These are phyloP conservation scores for Iberis amara DNA, from an alignment of 441 rosid species.

Conservation along the genomic window DNA sequence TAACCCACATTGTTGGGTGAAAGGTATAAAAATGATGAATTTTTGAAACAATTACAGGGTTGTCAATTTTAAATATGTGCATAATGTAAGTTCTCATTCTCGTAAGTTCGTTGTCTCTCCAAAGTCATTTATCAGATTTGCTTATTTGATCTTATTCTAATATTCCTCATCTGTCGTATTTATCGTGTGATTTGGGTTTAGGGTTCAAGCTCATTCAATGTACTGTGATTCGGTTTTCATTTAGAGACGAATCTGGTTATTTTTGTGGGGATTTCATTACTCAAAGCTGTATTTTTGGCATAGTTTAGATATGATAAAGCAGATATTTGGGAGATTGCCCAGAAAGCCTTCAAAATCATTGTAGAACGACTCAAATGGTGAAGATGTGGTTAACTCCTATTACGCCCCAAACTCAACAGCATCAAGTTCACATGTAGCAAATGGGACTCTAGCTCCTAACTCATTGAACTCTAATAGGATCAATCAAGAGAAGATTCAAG, in stretches of 20 bases:
- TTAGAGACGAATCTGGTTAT: constrained; percentile 21
- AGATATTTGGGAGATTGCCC: constrained; percentile 78
- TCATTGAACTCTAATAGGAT: constrained; percentile 28
- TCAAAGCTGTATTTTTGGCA: no score
- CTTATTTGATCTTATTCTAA: constrained; percentile 14
- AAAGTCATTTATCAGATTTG: constrained; percentile 6
- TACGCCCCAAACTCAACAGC: constrained; percentile 39
- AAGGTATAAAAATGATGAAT: no score
- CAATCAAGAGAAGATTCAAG: constrained; percentile 46
- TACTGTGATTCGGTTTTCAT: constrained; percentile 22
- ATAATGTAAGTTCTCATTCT: constrained; percentile 24
- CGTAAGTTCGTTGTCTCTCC: constrained; percentile 5
- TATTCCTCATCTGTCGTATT: not conserved
- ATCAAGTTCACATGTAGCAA: constrained; percentile 35
- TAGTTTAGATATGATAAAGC: constrained; percentile 67
- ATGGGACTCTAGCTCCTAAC: constrained; percentile 42
- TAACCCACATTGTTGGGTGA: no score
- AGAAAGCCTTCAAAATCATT: constrained; percentile 74
- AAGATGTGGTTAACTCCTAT: constrained; percentile 44
- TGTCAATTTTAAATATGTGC: no score
- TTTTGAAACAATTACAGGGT: no score
- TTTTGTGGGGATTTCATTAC: not conserved
- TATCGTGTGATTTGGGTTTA: not conserved
- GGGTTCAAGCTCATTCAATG: constrained; percentile 12
- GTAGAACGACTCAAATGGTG: constrained; percentile 46